Conservation (phyloP, 148 eudicot species). For the Rhododendron williamsianum region DNA sequence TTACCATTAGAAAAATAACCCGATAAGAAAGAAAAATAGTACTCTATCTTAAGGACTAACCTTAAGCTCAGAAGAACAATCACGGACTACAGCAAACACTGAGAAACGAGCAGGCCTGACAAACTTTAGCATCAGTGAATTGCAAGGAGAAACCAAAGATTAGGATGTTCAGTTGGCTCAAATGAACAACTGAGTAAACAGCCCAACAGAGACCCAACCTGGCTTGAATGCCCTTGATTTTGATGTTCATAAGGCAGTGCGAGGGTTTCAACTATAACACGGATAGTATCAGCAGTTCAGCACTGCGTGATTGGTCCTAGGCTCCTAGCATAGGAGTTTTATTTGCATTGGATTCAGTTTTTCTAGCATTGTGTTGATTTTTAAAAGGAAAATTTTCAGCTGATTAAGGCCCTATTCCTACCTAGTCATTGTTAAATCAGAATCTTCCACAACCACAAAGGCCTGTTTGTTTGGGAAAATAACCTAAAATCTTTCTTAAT, state of each 20-base stretch:
- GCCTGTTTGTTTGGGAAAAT: neutral
- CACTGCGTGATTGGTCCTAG: neutral
- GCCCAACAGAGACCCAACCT: neutral
- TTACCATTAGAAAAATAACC: neutral
- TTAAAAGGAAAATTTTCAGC: neutral
- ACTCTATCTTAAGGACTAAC: conserved; percentile 29
- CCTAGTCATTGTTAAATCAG: neutral
- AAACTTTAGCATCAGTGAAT: conserved; percentile 22
- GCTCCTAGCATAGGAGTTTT: neutral
- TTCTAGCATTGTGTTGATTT: neutral
- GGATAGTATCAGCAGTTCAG: neutral
- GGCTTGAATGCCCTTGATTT: neutral
- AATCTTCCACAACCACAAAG: neutral
- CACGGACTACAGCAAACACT: conserved; percentile 25
- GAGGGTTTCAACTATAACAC: neutral
- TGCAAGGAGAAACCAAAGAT: conserved; percentile 8
- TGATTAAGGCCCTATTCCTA: neutral
- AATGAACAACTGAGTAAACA: neutral
- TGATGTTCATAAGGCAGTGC: neutral
- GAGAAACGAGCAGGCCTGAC: conserved; percentile 45
- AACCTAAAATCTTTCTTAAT: neutral
- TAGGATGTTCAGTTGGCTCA: neutral
- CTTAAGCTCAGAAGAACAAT: conserved; percentile 40
- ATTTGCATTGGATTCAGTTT: conserved; percentile 3
- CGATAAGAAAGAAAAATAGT: conserved; percentile 1